Conservation (phyloP, 257 asterid species). For the Catharanthus roseus region DNA sequence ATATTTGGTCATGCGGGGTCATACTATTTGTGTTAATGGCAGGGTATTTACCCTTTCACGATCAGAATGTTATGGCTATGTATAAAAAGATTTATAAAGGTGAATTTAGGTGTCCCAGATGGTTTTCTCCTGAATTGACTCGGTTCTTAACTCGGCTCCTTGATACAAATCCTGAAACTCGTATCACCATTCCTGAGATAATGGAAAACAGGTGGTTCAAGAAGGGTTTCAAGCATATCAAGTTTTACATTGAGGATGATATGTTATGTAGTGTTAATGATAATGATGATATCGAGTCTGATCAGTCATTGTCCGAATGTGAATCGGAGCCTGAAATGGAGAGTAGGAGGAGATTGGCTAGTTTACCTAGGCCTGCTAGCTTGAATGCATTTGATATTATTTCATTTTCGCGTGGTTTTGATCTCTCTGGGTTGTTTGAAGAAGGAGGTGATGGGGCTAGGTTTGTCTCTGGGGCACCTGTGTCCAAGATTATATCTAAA, state of each 20-base stretch:
- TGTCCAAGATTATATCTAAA: conserved; percentile 57
- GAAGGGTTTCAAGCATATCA: conserved; percentile 45
- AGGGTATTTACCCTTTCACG: conserved; percentile 85
- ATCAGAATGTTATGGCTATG: conserved; percentile 85
- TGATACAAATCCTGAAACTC: conserved; percentile 36
- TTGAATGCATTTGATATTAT: conserved; percentile 90
- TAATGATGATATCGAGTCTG: conserved; percentile 36
- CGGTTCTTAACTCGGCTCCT: conserved; percentile 36
- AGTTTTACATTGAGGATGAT: conserved; percentile 83
- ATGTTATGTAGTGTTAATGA: conserved; percentile 58
- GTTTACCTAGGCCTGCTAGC: conserved; percentile 77
- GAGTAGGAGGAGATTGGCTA: conserved; percentile 34
- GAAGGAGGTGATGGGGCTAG: conserved; percentile 72
- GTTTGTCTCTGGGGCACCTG: conserved; percentile 75
- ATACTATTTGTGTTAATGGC: conserved; percentile 86
- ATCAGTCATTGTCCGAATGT: conserved; percentile 57
- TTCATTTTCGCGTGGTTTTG: conserved; percentile 81
- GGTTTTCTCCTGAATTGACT: conserved; percentile 75
- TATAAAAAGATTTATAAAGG: conserved; percentile 90
- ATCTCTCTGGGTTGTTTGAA: conserved; percentile 84
- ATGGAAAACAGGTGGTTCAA: conserved; percentile 47
- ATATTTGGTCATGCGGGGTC: conserved; percentile 95
- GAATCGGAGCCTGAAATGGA: conserved; percentile 66
- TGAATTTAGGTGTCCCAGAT: conserved; percentile 83
- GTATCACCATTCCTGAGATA: conserved; percentile 38